Evolutionary conservation across 2,329 filamentous ascomycete species (phyloP), one percentile per base, ranked within the genome.

Genomic region (Periconia sp.): DNA sequence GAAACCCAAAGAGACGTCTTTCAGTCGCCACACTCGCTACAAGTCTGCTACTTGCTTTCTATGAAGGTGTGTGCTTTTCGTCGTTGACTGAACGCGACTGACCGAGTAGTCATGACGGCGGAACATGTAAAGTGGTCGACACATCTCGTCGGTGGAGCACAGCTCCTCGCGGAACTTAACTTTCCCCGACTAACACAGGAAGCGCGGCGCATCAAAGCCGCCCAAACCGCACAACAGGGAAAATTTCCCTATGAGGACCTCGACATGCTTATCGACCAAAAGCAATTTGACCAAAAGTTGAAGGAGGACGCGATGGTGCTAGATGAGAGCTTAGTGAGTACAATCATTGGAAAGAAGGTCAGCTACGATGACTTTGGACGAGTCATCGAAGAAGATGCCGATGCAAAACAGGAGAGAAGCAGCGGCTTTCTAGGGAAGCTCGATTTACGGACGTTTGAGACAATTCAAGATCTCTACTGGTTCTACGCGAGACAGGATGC

Each of bases 101-200:
- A 41, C 12, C 4, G 7, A 11, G 5, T 15, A 46, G 89, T 96
- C 13, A 94, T 92, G 85, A 88, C 87, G 24, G 92, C 91, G 16
- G 92, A 99, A 55, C 92, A 97, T 59, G 85, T 87, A 41, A 96
- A 96, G 67, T 99, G 94, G 94, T 94, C 89, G 61, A 92, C 88
- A 49, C 94, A 97, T 70, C 76, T 97, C 25, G 83, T 89, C 34
- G 94, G 94, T 10, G 89, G 90, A 8, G 85, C 87, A 28, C 87
- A 92, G 50, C 78, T 97, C 21, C 79, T 97, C 18, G 81, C 83
- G 38, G 92, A 97, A 63, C 87, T 95, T 29, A 87, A 94, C 36
- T 88, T 91, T 48, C 79, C 80, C 8, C 79, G 82, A 2, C 86
- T 92, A 75, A 89, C 88, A 0, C 82, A 81, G 43, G 80, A 85